phyloP scores from a whole-genome alignment of 768 basidiomycete genomes.

The Pilatotrama ljubarskyi region DNA sequence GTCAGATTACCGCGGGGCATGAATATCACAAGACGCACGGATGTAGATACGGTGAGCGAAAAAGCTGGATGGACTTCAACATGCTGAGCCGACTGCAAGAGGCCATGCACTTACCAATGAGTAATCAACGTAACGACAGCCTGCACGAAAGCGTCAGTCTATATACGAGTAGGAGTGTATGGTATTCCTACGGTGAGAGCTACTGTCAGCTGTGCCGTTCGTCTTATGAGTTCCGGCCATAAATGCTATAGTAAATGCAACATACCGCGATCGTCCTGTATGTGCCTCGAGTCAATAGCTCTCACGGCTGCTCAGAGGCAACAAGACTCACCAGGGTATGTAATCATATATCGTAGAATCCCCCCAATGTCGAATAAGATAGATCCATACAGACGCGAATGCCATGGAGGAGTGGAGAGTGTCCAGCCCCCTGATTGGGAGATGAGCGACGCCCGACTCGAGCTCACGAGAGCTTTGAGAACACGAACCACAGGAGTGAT shows the following conservation, averaged over 20 bases:
- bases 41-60: slow-evolving; percentile 27
- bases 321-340: slow-evolving; percentile 27
- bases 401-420: slow-evolving; percentile 29
- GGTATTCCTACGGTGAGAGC: slow-evolving; percentile 22
- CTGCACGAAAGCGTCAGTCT: slow-evolving; percentile 10
- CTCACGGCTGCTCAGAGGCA: not conserved
- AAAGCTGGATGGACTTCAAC: slow-evolving; percentile 22
- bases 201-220: slow-evolving; percentile 14
- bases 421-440: slow-evolving; percentile 26
- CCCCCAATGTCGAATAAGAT: slow-evolving; percentile 29
- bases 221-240: not conserved
- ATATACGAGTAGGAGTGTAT: not conserved
- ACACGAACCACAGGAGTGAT: slow-evolving; percentile 15
- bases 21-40: slow-evolving; percentile 15
- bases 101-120: slow-evolving; percentile 24
- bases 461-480: too few species aligned
- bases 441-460: not conserved
- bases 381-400: slow-evolving; percentile 26
- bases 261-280: slow-evolving; percentile 24
- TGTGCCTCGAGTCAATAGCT: not conserved
- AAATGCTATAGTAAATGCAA: not conserved
- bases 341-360: slow-evolving; percentile 21
- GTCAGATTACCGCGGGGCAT: slow-evolving; percentile 5
- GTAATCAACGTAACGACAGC: slow-evolving; percentile 30
- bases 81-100: not conserved